A percentile compares a stretch with the other conserved stretches of the same genome.
Conservation (phyloP, 352 stramenopile species). For the Thraustochytrium striatum region DNA sequence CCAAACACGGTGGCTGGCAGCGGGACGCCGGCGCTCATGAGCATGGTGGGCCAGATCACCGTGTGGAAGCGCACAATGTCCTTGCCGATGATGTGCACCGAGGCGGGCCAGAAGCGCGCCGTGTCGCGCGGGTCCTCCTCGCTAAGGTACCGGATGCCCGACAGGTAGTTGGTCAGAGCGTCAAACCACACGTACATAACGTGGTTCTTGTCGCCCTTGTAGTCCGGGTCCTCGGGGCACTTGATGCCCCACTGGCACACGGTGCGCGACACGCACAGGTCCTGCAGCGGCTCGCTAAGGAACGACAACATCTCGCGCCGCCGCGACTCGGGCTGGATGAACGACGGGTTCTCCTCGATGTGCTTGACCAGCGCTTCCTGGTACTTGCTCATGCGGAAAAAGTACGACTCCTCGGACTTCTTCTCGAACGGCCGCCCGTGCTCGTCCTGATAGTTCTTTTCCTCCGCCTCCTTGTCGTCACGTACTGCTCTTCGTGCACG, state of each 20-base stretch:
- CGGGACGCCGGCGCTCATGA: slow-evolving; percentile 91
- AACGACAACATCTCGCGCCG: slow-evolving; percentile 87
- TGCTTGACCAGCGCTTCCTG: slow-evolving; percentile 87
- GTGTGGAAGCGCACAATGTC: slow-evolving; percentile 99
- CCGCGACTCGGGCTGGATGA: slow-evolving; percentile 91
- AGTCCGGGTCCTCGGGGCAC: slow-evolving; percentile 79
- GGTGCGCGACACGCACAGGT: slow-evolving; percentile 93
- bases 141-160: slow-evolving; percentile 70
- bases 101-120: slow-evolving; percentile 60
- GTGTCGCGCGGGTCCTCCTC: slow-evolving; percentile 30
- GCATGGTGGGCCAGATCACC: slow-evolving; percentile 99
- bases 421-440: slow-evolving; percentile 64
- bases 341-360: slow-evolving; percentile 88
- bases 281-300: slow-evolving; percentile 85
- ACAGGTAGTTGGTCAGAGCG: slow-evolving; percentile 92
- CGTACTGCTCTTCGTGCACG: slow-evolving; percentile 95
- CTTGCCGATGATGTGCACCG: slow-evolving; percentile 93
- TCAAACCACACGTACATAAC: slow-evolving; percentile 99
- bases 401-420: slow-evolving; percentile 97
- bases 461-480: slow-evolving; percentile 94
- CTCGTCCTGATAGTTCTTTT: slow-evolving; percentile 91
- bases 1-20: slow-evolving; percentile 91
- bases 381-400: slow-evolving; percentile 99
- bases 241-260: slow-evolving; percentile 91
- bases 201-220: slow-evolving; percentile 59